Conservation (phyloP, 768 basidiomycete species). For the Scleroderma citrinum region DNA sequence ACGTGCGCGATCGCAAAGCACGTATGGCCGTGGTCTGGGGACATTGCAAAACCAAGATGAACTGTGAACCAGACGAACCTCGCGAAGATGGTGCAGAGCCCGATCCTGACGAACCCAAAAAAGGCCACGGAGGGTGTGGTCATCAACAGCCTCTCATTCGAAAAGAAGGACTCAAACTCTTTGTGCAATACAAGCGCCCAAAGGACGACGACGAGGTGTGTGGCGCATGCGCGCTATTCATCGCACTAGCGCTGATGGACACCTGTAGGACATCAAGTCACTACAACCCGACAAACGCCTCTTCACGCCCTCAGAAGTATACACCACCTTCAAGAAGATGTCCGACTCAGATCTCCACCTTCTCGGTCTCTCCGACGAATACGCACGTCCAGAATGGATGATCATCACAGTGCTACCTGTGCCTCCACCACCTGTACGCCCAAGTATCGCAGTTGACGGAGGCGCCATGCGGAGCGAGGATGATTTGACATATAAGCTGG, state of each 20-base stretch:
- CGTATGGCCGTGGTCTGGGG: constrained; percentile 84
- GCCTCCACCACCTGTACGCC: constrained; percentile 95
- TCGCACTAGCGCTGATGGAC: constrained; percentile 8
- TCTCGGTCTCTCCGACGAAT: constrained; percentile 90
- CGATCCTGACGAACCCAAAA: constrained; percentile 64
- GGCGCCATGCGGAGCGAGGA: constrained; percentile 97
- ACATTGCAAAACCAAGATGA: constrained; percentile 82
- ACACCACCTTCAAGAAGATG: constrained; percentile 94
- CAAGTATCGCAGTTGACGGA: constrained; percentile 95
- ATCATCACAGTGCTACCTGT: constrained; percentile 97
- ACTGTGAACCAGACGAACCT: constrained; percentile 84
- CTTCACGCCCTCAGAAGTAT: constrained; percentile 83
- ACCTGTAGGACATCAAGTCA: constrained; percentile 66
- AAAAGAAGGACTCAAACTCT: constrained; percentile 93
- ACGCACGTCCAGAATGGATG: constrained; percentile 99
- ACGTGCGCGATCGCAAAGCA: constrained; percentile 78
- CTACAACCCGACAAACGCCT: constrained; percentile 77
- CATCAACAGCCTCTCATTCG: constrained; percentile 83
- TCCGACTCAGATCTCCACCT: constrained; percentile 81
- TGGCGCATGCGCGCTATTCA: constrained; percentile 1
- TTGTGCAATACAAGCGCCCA: constrained; percentile 90
- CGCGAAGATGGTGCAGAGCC: constrained; percentile 78
- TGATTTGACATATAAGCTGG: constrained; percentile 96
- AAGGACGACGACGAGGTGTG: constrained; percentile 92
- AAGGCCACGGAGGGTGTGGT: constrained; percentile 96